Evolutionary conservation across 192 early-diverging fungal genomes (phyloP).

Genomic region (Umbelopsis ramanniana): DNA sequence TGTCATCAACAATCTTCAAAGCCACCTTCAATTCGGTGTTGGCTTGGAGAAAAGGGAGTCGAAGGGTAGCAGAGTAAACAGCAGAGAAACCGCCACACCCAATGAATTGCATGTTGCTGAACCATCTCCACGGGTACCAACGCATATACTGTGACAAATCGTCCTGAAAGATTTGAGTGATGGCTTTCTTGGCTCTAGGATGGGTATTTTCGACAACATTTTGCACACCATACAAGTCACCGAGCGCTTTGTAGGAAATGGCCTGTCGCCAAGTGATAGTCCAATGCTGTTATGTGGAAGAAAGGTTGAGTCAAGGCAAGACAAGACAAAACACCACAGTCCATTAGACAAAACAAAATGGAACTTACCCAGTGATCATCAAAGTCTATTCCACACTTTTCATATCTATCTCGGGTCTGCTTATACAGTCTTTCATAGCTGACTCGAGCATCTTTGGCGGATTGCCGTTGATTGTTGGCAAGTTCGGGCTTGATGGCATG

Average conservation of each 20-base stretch:
- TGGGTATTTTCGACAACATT: conserved; percentile 28
- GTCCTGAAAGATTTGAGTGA: conserved; percentile 28
- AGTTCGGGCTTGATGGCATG: conserved; percentile 7
- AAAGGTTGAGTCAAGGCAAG: not conserved
- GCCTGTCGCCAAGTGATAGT: conserved; percentile 39
- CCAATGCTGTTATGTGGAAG: conserved; percentile 30
- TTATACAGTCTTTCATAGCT: conserved; percentile 25
- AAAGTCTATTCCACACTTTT: conserved; percentile 23
- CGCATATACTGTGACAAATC: conserved; percentile 35
- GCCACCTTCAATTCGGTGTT: conserved; percentile 23
- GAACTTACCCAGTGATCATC: conserved; percentile 39
- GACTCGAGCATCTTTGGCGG: not conserved
- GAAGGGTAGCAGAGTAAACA: conserved; percentile 32
- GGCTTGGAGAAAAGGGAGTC: conserved; percentile 13
- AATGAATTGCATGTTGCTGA: conserved; percentile 32
- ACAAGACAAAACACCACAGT: not conserved
- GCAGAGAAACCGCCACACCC: conserved; percentile 37
- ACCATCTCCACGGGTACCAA: conserved; percentile 36
- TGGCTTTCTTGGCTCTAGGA: conserved; percentile 23
- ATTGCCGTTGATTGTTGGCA: not conserved
- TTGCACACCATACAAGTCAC: conserved; percentile 10
- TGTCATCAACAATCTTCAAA: conserved; percentile 38
- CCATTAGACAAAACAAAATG: not conserved
- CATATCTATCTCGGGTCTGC: conserved; percentile 24
- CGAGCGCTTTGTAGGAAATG: conserved; percentile 28